Conservation (phyloP, 805 yeast species). For the Lachancea thermotolerans region DNA sequence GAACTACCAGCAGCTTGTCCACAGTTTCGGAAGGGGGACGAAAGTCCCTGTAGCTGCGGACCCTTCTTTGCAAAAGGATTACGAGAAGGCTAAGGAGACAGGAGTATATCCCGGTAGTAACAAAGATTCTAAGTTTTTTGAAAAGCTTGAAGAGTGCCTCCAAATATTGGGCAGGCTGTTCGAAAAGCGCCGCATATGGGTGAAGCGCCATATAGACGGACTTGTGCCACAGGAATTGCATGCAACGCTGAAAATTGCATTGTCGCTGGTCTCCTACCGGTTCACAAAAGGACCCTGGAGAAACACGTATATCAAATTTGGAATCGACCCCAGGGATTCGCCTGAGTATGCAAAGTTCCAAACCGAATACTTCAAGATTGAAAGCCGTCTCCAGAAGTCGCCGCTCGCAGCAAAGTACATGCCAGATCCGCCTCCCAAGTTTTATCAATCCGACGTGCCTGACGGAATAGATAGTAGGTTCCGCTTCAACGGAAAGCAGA, state of each 20-base stretch:
- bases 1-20: slow-evolving; percentile 39
- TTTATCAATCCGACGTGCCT: slow-evolving; percentile 29
- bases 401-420: slow-evolving; percentile 26
- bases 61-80: slow-evolving; percentile 41
- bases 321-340: slow-evolving; percentile 66
- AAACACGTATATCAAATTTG: slow-evolving; percentile 71
- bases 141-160: slow-evolving; percentile 26
- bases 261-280: slow-evolving; percentile 78
- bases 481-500: slow-evolving; percentile 61
- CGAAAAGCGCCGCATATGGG: slow-evolving; percentile 74
- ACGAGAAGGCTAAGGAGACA: slow-evolving; percentile 31
- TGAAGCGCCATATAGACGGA: slow-evolving; percentile 60
- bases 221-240: slow-evolving; percentile 41
- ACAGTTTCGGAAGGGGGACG: slow-evolving; percentile 40
- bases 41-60: slow-evolving; percentile 45
- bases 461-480: slow-evolving; percentile 40
- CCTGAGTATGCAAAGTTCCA: slow-evolving; percentile 57
- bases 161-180: slow-evolving; percentile 41
- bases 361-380: slow-evolving; percentile 66
- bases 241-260: slow-evolving; percentile 55
- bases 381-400: slow-evolving; percentile 22
- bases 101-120: slow-evolving; percentile 32
- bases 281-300: slow-evolving; percentile 94
- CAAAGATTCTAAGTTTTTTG: slow-evolving; percentile 29
- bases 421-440: slow-evolving; percentile 27